These are phyloP conservation scores for Pleurotus eryngii DNA, from an alignment of 768 basidiomycete genomes.

Conservation along the genomic window DNA sequence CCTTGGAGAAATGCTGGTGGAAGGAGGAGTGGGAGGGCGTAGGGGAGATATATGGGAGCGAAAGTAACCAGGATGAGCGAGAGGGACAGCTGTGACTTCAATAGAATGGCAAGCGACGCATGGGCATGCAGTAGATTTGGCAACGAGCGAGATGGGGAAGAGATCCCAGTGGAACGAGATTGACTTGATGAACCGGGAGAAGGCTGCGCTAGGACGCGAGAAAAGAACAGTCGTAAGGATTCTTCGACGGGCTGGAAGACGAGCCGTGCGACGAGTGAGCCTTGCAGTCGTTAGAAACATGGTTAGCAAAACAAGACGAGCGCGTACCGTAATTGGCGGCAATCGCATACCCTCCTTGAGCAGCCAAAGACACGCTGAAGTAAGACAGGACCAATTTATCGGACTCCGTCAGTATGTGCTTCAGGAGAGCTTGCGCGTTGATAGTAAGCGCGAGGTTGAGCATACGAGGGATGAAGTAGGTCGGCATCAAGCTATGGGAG, in stretches of 20 bases:
- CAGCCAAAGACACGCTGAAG: conserved; percentile 69
- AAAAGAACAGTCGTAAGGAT: conserved; percentile 85
- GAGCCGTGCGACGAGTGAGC: conserved; percentile 89
- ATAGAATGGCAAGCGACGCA: conserved; percentile 50
- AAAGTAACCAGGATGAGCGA: conserved; percentile 73
- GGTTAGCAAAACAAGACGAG: not conserved
- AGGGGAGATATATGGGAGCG: conserved; percentile 69
- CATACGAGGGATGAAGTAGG: conserved; percentile 33
- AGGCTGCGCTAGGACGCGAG: conserved; percentile 44
- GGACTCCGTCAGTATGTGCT: conserved; percentile 94
- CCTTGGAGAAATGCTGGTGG: conserved; percentile 59
- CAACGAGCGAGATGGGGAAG: conserved; percentile 8
- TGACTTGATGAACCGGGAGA: conserved; percentile 8
- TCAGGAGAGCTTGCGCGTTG: conserved; percentile 85
- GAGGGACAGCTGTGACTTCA: conserved; percentile 64
- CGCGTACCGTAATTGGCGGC: conserved; percentile 90
- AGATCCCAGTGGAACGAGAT: not conserved
- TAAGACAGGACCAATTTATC: conserved; percentile 88
- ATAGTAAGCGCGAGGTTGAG: conserved; percentile 74
- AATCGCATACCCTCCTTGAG: conserved; percentile 94
- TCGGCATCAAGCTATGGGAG: not conserved
- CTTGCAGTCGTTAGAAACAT: conserved; percentile 33
- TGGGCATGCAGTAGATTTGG: conserved; percentile 38
- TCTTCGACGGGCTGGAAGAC: conserved; percentile 97
- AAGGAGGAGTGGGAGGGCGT: conserved; percentile 66